Conservation (phyloP, 192 early-diverging fungal genomes). For the Rhizoclosmatium sp. region DNA sequence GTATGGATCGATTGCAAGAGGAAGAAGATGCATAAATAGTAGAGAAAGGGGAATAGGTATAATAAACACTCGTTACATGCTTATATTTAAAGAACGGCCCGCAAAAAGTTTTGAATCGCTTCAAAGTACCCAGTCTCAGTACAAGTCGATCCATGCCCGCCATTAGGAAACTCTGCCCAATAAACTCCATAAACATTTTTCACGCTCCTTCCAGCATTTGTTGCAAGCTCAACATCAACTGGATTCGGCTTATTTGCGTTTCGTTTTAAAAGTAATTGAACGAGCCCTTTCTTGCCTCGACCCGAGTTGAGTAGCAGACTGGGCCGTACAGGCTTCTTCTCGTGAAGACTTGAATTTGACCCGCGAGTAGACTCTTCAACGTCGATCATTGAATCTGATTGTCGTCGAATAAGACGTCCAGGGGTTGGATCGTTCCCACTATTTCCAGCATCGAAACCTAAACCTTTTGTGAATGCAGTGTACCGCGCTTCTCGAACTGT, state of each 20-base stretch:
- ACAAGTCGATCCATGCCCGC: constrained; percentile 93
- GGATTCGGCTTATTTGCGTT: background rate
- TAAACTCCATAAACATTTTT: constrained; percentile 28
- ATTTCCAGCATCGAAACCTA: background rate
- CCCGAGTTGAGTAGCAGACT: too few relatives aligned
- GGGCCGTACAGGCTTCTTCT: too few relatives aligned
- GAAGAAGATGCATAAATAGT: background rate
- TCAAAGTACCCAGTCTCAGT: constrained; percentile 88
- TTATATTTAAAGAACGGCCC: background rate
- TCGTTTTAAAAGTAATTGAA: background rate
- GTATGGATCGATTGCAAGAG: constrained; percentile 8
- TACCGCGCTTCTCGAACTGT: constrained; percentile 52
- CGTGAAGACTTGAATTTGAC: background rate
- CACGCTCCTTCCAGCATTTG: background rate
- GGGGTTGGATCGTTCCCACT: background rate
- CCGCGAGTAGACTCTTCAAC: constrained; percentile 46
- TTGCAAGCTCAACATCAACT: background rate
- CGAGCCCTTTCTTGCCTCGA: background rate
- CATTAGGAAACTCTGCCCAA: constrained; percentile 71
- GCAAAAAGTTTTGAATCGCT: background rate
- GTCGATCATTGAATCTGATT: constrained; percentile 35
- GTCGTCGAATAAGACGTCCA: background rate
- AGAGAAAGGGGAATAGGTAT: background rate
- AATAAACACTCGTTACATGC: background rate
- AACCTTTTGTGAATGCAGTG: constrained; percentile 28